A percentile compares a stretch with the other conserved stretches of the same genome.
Conservation (phyloP, 345 rosid genomes). For the Hibiscus trionum region DNA sequence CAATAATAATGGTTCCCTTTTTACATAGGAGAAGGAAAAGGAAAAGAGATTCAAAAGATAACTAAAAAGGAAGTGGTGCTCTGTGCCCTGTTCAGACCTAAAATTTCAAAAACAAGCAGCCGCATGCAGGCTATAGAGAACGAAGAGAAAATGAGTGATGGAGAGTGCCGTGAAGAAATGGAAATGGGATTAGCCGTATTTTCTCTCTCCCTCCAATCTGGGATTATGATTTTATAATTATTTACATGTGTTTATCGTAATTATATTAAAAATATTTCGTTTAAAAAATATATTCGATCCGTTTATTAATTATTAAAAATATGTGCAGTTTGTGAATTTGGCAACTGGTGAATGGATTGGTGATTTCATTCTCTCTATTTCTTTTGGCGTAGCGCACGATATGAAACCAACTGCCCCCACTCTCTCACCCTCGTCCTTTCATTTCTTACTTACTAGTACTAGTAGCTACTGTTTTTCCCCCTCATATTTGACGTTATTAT, state of each 20-base stretch:
- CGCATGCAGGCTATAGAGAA: background rate
- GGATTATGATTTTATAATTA: background rate
- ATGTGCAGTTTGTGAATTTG: background rate
- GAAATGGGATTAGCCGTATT: background rate
- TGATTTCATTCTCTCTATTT: background rate
- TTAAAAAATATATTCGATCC: no score
- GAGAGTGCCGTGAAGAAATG: background rate
- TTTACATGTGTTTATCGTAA: no score
- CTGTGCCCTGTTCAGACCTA: conserved; percentile 1
- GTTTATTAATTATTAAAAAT: no score
- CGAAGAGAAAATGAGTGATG: no score
- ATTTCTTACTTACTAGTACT: background rate
- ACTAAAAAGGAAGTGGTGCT: conserved; percentile 15
- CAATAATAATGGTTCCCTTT: background rate
- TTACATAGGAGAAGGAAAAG: background rate
- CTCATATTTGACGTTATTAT: background rate
- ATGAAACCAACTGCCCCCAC: background rate
- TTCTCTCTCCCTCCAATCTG: background rate
- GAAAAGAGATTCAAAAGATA: conserved; percentile 20
- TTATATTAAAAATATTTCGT: no score
- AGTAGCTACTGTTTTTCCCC: no score
- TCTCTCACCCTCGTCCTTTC: background rate
- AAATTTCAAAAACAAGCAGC: background rate
- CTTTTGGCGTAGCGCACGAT: background rate
- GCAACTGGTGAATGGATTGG: background rate